Conservation (phyloP, 2,329 filamentous ascomycete genomes). For the Colletotrichum higginsianum region DNA sequence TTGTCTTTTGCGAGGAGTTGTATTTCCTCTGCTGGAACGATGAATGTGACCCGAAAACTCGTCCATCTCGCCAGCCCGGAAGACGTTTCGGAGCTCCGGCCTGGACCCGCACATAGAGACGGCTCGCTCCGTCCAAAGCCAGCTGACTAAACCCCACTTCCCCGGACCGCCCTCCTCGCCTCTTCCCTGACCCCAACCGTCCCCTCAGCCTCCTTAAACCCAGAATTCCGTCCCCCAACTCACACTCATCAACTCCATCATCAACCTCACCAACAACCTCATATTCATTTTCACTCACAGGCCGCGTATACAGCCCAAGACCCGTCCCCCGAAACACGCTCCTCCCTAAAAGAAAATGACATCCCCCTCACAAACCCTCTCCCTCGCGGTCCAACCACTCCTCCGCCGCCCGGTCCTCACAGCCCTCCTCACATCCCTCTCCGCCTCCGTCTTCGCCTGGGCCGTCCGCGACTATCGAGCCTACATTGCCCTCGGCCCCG, state of each 20-base stretch:
- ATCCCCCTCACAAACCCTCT: background rate
- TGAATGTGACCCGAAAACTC: too few species aligned
- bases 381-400: background rate
- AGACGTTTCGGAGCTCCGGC: background rate
- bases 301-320: too few species aligned
- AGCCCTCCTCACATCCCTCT: slow-evolving; percentile 7
- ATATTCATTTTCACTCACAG: background rate
- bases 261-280: background rate
- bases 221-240: background rate
- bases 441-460: slow-evolving; percentile 17
- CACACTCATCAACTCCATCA: background rate
- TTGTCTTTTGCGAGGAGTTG: too few species aligned
- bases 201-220: background rate
- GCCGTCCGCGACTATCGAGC: slow-evolving; percentile 51
- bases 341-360: background rate
- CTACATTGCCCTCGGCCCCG: slow-evolving; percentile 59
- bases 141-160: slow-evolving; percentile 11
- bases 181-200: background rate
- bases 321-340: background rate
- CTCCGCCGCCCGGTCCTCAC: background rate
- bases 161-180: slow-evolving; percentile 1
- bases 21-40: too few species aligned
- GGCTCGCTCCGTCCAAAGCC: background rate
- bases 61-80: background rate
- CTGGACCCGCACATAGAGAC: background rate